Conservation (phyloP, 139 green algal genomes). For the Pleodorina starrii region DNA sequence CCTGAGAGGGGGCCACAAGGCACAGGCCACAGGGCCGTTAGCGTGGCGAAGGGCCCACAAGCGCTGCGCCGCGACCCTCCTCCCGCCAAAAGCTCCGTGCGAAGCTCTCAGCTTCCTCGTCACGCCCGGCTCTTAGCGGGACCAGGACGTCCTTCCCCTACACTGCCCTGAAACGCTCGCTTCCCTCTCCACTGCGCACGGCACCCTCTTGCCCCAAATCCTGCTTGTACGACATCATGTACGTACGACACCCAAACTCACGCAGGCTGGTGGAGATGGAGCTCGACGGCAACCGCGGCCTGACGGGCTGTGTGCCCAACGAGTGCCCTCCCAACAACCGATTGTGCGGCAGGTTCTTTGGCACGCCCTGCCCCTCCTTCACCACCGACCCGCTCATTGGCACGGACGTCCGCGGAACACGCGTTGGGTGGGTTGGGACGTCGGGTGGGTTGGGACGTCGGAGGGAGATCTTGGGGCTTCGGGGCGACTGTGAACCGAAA, state of each 20-base stretch:
- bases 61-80: no score
- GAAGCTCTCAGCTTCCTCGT: no score
- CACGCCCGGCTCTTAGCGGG: no score
- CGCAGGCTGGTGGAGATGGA: conserved; percentile 42
- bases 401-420: conserved; percentile 2
- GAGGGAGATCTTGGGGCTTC: not conserved
- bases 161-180: not conserved
- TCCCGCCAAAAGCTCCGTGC: no score
- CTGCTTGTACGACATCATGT: not conserved
- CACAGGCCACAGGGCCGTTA: no score
- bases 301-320: conserved; percentile 40
- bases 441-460: not conserved
- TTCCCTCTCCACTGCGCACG: not conserved
- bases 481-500: not conserved
- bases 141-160: no score
- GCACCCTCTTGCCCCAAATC: not conserved
- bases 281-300: conserved; percentile 37
- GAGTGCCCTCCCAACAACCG: conserved; percentile 11
- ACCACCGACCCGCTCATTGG: conserved; percentile 36
- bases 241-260: not conserved
- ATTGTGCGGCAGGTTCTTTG: not conserved
- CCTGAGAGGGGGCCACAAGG: no score
- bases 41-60: no score
- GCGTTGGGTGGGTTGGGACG: not conserved
- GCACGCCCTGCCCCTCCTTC: conserved; percentile 38